A percentile compares a stretch with the other conserved stretches of the same genome.
Evolutionary conservation across 257 asterid species (phyloP).

Genomic region (Solanum lignicaule): DNA sequence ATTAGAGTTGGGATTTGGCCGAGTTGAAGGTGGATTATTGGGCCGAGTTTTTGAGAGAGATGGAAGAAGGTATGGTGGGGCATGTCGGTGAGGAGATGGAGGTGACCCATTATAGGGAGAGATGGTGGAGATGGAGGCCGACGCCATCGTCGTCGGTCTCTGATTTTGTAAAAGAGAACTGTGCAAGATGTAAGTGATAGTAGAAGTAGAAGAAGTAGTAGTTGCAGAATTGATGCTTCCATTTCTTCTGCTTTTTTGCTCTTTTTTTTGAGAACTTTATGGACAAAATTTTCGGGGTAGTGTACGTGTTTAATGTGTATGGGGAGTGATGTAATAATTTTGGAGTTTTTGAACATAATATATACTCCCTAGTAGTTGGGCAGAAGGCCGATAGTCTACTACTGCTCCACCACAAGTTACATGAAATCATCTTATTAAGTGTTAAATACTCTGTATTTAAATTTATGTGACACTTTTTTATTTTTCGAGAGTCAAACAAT

Average conservation of each 20-base stretch:
- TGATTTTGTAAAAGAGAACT: neutral
- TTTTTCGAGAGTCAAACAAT: too few species aligned
- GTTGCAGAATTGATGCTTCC: slow-evolving; percentile 5
- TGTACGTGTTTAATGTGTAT: neutral
- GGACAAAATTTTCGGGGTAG: neutral
- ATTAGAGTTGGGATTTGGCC: slow-evolving; percentile 20
- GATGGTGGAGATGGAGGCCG: slow-evolving; percentile 6
- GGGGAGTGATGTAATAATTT: neutral
- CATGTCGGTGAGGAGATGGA: slow-evolving; percentile 21
- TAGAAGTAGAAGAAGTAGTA: neutral
- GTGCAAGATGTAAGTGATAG: neutral
- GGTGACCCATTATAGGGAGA: slow-evolving; percentile 29
- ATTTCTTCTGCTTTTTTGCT: neutral
- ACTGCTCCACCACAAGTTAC: neutral
- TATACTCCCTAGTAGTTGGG: neutral
- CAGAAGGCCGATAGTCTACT: neutral
- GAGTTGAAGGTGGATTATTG: slow-evolving; percentile 20
- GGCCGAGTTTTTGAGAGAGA: slow-evolving; percentile 16
- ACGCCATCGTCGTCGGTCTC: neutral
- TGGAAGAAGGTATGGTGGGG: slow-evolving; percentile 21
- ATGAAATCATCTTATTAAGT: too few species aligned
- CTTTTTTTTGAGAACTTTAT: too few species aligned
- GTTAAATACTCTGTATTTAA: too few species aligned
- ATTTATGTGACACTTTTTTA: too few species aligned
- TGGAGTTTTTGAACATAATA: too few species aligned